These are phyloP conservation scores for Pichia sp. DNA, from an alignment of 1,139 yeast species.

Conservation along the genomic window DNA sequence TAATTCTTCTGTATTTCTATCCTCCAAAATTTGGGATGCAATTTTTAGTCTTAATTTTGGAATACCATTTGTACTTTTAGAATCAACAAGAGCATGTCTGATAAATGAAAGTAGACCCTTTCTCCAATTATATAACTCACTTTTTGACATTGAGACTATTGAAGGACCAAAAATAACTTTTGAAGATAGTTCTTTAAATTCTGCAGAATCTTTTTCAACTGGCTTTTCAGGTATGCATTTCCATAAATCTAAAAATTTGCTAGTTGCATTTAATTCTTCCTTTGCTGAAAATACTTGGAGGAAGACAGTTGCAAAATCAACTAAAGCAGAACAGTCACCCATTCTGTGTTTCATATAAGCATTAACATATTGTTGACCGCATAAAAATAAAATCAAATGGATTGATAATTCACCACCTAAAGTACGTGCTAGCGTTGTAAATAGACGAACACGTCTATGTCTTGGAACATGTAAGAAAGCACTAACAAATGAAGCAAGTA, in stretches of 20 bases:
- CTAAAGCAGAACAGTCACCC: constrained; percentile 57
- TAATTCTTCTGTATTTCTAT: constrained; percentile 35
- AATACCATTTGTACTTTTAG: constrained; percentile 38
- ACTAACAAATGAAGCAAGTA: constrained; percentile 81
- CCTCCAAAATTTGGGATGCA: constrained; percentile 47
- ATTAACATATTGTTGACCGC: constrained; percentile 70
- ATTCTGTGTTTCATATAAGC: constrained; percentile 48
- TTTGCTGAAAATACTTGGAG: constrained; percentile 58
- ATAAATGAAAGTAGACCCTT: constrained; percentile 49
- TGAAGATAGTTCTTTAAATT: constrained; percentile 33
- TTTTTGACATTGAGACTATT: constrained; percentile 43
- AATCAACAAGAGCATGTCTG: constrained; percentile 40
- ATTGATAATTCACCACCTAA: constrained; percentile 65
- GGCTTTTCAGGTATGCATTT: constrained; percentile 39
- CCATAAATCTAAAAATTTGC: constrained; percentile 52
- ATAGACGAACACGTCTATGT: constrained; percentile 85
- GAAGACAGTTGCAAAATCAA: constrained; percentile 68
- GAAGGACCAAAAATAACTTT: constrained; percentile 63
- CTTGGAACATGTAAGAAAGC: constrained; percentile 95
- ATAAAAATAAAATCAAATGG: constrained; percentile 65
- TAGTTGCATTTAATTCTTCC: constrained; percentile 62
- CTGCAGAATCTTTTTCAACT: constrained; percentile 34
- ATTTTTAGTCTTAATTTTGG: constrained; percentile 53
- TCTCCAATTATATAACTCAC: constrained; percentile 46
- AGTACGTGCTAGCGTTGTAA: constrained; percentile 70